phyloP scores from a whole-genome alignment of 1,284 basidiomycete species.

The Apiotrichum laibachii region DNA sequence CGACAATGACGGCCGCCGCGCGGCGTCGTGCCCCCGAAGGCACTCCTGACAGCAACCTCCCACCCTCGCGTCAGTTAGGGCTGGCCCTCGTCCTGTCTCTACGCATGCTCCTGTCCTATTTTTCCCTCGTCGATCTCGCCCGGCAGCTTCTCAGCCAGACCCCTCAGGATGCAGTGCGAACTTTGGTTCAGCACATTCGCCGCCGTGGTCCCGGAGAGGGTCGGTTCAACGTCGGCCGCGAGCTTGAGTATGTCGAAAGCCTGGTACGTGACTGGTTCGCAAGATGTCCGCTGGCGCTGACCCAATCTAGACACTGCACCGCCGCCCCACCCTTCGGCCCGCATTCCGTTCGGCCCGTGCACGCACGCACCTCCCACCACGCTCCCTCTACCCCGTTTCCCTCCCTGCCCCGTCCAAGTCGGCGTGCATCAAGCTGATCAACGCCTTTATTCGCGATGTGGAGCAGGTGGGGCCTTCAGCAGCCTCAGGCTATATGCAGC shows the following conservation, averaged over 20 bases:
- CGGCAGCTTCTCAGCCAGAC: conserved; percentile 39
- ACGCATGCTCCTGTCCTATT: conserved; percentile 49
- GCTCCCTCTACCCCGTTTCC: conserved; percentile 34
- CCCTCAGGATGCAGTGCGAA: conserved; percentile 44
- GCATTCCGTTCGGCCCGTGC: conserved; percentile 47
- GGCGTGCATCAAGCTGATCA: conserved; percentile 39
- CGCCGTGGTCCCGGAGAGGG: conserved; percentile 46
- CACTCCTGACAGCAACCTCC: conserved; percentile 25
- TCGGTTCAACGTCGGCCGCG: conserved; percentile 42
- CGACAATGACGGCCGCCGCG: conserved; percentile 17
- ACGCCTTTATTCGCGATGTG: conserved; percentile 30
- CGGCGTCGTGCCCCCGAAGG: neutral
- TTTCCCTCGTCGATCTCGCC: conserved; percentile 42
- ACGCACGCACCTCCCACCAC: conserved; percentile 35
- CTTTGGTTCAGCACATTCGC: conserved; percentile 45
- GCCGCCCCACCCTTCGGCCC: conserved; percentile 43
- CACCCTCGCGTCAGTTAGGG: conserved; percentile 34
- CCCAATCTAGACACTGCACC: conserved; percentile 25
- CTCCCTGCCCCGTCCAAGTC: conserved; percentile 48
- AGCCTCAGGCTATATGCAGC: conserved; percentile 14
- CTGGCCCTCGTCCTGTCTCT: conserved; percentile 44
- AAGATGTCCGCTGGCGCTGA: neutral
- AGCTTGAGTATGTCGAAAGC: conserved; percentile 44
- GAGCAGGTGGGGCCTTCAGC: conserved; percentile 27
- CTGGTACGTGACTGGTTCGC: conserved; percentile 28